These are phyloP conservation scores for Colletotrichum siamense DNA, from an alignment of 2,329 filamentous ascomycete genomes.

Conservation along the genomic window DNA sequence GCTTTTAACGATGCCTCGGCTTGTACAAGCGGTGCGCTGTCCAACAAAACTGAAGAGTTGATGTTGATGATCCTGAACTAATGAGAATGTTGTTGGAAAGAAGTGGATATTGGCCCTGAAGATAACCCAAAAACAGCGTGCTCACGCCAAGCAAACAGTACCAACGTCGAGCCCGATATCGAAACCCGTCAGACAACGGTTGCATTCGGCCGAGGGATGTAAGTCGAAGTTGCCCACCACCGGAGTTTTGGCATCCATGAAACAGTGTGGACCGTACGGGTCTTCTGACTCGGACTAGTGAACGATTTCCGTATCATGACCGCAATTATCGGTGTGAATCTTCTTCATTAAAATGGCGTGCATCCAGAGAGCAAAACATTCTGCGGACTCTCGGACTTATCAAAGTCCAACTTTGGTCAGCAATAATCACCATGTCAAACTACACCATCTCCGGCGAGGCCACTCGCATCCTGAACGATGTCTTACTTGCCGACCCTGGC, in stretches of 20 bases:
- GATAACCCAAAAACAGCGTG: background rate
- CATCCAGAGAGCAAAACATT: fast-evolving
- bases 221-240: background rate
- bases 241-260: background rate
- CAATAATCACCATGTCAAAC: background rate
- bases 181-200: background rate
- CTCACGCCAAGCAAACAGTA: background rate
- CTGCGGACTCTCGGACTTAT: fast-evolving
- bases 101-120: background rate
- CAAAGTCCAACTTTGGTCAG: background rate
- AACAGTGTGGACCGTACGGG: background rate
- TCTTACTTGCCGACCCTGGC: background rate
- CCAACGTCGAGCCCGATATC: background rate
- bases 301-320: background rate
- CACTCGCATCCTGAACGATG: background rate
- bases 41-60: background rate
- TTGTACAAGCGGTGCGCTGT: background rate
- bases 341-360: background rate
- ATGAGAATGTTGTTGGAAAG: background rate
- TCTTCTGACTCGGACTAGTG: background rate
- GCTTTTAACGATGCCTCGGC: background rate
- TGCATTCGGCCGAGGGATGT: background rate
- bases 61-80: too few relatives aligned
- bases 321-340: background rate
- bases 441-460: background rate